These are phyloP conservation scores for Neopestalotiopsis sp. DNA, from an alignment of 2,329 filamentous ascomycete species.

Conservation along the genomic window DNA sequence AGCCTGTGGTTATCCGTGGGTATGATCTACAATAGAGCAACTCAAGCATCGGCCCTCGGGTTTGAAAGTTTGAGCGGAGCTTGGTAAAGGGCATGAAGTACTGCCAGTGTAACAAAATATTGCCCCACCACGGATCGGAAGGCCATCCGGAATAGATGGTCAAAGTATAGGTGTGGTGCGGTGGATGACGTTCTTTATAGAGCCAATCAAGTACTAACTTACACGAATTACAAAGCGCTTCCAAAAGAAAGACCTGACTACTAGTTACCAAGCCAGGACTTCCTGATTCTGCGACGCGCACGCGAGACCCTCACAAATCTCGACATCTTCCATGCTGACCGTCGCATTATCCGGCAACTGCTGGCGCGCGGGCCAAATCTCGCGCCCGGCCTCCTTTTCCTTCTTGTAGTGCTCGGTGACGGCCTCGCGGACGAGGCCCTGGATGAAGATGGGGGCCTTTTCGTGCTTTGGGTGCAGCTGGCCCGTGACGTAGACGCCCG, in stretches of 20 bases:
- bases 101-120: no score
- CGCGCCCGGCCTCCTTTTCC: conserved; percentile 48
- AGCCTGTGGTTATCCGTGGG: no score
- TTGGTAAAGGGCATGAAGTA: no score
- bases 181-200: no score
- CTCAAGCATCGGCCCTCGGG: no score
- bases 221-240: no score
- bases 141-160: no score
- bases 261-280: background rate
- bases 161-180: no score
- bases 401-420: conserved; percentile 52
- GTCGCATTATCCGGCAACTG: background rate
- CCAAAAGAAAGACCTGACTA: background rate
- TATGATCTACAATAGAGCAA: no score
- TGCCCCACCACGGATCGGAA: no score
- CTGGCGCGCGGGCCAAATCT: conserved; percentile 57
- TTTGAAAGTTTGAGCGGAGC: no score
- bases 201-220: no score
- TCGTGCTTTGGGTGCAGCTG: conserved; percentile 67
- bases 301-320: background rate
- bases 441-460: conserved; percentile 63
- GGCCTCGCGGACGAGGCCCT: conserved; percentile 53
- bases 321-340: background rate
- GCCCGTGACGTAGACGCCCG: conserved; percentile 66
- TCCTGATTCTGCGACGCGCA: background rate